phyloP scores from a whole-genome alignment of 305 asterid genomes.

The Stenogyne calaminthoides region DNA sequence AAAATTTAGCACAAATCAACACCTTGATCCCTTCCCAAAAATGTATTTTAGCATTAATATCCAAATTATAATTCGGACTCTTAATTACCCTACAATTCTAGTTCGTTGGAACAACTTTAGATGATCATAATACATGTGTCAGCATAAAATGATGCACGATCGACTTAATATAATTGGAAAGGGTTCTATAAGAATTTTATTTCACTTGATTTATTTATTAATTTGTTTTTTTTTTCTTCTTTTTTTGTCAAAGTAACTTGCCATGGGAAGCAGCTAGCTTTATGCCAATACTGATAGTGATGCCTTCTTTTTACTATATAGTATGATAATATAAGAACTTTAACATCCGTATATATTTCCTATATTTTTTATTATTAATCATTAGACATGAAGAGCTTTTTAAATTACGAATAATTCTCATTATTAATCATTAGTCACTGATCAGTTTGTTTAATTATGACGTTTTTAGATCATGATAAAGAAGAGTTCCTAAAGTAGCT shows the following conservation, averaged over 20 bases:
- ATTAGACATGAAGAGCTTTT: conserved; percentile 32
- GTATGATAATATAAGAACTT: conserved; percentile 2
- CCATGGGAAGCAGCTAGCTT: conserved; percentile 28
- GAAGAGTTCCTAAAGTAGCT: conserved; percentile 28
- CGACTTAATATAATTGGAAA: conserved; percentile 11
- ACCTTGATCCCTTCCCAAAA: too few relatives aligned
- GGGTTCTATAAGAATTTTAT: not conserved
- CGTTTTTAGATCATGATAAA: conserved; percentile 30
- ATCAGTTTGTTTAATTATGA: conserved; percentile 25
- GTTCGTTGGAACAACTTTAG: not conserved
- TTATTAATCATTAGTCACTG: conserved; percentile 8
- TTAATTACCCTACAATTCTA: not conserved
- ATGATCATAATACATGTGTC: not conserved
- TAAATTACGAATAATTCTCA: conserved; percentile 30
- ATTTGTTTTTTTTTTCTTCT: not conserved
- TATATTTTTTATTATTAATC: conserved; percentile 14
- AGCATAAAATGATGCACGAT: not conserved
- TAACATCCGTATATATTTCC: conserved; percentile 8
- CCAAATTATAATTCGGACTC: too few relatives aligned
- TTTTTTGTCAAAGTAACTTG: conserved; percentile 33
- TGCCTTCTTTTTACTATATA: conserved; percentile 28
- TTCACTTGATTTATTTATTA: not conserved
- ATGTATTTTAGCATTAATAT: too few relatives aligned
- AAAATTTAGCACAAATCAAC: too few relatives aligned
- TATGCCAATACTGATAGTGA: conserved; percentile 33